A percentile compares a stretch with the other conserved stretches of the same genome.
These are phyloP conservation scores for Leishmania braziliensis DNA, from an alignment of 208 protist genomes.

Conservation along the genomic window DNA sequence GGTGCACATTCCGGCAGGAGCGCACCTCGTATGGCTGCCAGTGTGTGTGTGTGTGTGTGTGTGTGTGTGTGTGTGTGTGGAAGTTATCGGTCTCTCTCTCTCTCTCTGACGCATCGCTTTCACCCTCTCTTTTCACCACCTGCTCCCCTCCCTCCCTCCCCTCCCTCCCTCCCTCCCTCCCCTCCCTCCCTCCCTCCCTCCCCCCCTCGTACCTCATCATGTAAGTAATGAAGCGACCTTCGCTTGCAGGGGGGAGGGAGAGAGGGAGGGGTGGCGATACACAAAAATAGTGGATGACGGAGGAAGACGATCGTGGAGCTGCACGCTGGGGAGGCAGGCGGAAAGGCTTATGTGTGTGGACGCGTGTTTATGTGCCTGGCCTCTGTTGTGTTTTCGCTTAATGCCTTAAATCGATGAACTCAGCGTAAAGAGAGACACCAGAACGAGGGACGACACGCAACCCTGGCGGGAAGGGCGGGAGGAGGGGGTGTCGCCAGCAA, in stretches of 20 bases:
- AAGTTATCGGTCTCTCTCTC: too few species aligned
- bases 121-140: too few species aligned
- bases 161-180: neutral
- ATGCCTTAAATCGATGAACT: neutral
- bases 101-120: too few species aligned
- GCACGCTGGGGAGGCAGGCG: neutral
- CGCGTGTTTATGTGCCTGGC: constrained; percentile 3
- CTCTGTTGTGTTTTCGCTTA: neutral
- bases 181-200: neutral
- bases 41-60: neutral
- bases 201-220: neutral
- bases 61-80: neutral
- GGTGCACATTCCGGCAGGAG: neutral
- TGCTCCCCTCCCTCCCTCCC: neutral
- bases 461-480: too few species aligned
- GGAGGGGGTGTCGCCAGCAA: too few species aligned
- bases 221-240: neutral
- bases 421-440: neutral
- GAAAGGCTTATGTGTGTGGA: constrained; percentile 1
- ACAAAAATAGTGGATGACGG: neutral
- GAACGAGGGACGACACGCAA: too few species aligned
- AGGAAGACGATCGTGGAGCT: neutral
- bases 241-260: neutral
- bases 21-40: neutral
- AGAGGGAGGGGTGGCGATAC: too few species aligned